phyloP scores from a whole-genome alignment of 495 filamentous ascomycete genomes.

The Penicillium lagena region DNA sequence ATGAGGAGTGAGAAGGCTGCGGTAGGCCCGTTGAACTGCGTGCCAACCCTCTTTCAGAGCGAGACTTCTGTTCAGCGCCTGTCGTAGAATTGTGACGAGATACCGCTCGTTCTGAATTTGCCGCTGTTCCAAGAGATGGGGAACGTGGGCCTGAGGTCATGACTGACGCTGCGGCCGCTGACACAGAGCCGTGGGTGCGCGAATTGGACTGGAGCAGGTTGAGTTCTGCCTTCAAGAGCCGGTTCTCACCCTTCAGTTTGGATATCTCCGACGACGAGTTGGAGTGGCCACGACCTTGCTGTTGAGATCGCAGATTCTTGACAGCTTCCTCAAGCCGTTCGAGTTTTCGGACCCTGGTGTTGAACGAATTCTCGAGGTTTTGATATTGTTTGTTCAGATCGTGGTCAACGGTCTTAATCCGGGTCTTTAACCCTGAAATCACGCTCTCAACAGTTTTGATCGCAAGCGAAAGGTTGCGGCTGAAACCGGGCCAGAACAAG shows the following conservation, averaged over 20 bases:
- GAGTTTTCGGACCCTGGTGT: slow-evolving; percentile 74
- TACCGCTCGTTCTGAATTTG: slow-evolving; percentile 33
- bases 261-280: slow-evolving; percentile 52
- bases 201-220: slow-evolving; percentile 57
- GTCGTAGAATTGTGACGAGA: slow-evolving; percentile 42
- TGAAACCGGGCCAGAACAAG: slow-evolving; percentile 73
- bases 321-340: slow-evolving; percentile 78
- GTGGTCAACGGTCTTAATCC: slow-evolving; percentile 77
- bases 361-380: slow-evolving; percentile 72
- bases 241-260: slow-evolving; percentile 72
- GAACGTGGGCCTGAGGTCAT: slow-evolving; percentile 21
- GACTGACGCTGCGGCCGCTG: slow-evolving; percentile 16
- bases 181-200: slow-evolving; percentile 23
- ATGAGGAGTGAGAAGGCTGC: slow-evolving; percentile 28
- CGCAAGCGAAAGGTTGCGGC: slow-evolving; percentile 78
- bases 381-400: slow-evolving; percentile 89
- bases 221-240: slow-evolving; percentile 77
- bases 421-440: slow-evolving; percentile 70
- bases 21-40: slow-evolving; percentile 32
- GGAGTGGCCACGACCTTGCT: slow-evolving; percentile 30
- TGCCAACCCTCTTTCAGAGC: slow-evolving; percentile 16
- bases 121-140: slow-evolving; percentile 14
- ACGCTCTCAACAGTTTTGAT: slow-evolving; percentile 83
- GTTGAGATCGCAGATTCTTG: slow-evolving; percentile 33
- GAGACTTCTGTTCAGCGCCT: slow-evolving; percentile 16